A percentile compares a stretch with the other conserved stretches of the same genome.
Conservation (phyloP, 2,329 filamentous ascomycete species). For the Aureobasidium sp. region DNA sequence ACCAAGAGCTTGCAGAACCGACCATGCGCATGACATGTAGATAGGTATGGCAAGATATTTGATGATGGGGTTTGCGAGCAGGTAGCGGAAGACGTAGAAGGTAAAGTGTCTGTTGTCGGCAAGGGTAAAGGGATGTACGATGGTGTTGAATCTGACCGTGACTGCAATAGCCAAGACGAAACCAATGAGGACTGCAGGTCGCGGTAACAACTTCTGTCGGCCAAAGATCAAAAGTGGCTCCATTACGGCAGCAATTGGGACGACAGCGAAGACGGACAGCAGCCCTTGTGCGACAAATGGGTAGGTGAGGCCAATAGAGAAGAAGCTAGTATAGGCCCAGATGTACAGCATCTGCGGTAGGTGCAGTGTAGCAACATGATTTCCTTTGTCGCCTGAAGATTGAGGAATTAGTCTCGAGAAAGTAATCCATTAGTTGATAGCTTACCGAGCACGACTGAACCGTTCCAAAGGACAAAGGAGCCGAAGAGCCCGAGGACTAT, state of each 20-base stretch:
- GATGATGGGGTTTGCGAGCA: constrained; percentile 48
- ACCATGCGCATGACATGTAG: constrained; percentile 64
- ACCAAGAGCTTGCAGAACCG: constrained; percentile 56
- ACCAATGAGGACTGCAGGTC: constrained; percentile 26
- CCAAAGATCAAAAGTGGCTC: constrained; percentile 27
- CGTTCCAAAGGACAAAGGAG: constrained; percentile 76
- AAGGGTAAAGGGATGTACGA: constrained; percentile 89
- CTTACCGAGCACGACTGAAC: constrained; percentile 79
- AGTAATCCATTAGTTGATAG: background rate
- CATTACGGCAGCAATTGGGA: constrained; percentile 19
- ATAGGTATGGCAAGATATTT: constrained; percentile 59
- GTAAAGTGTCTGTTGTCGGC: constrained; percentile 96
- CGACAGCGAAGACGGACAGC: constrained; percentile 18
- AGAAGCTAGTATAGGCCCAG: constrained; percentile 83
- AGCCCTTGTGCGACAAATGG: constrained; percentile 39
- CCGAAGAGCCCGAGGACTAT: constrained; percentile 58
- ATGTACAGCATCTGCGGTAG: constrained; percentile 91
- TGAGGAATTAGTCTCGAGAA: constrained; percentile 17
- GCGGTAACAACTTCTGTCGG: constrained; percentile 27
- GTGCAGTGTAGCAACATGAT: constrained; percentile 84
- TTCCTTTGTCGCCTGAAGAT: constrained; percentile 73
- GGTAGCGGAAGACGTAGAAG: constrained; percentile 88
- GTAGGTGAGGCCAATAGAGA: constrained; percentile 70
- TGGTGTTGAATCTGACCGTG: constrained; percentile 72
- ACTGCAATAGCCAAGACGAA: constrained; percentile 36